Percentiles rank a stretch among this genome's conserved stretches.
Evolutionary conservation across 345 rosid genomes (phyloP).

Genomic region (Ricinus communis): DNA sequence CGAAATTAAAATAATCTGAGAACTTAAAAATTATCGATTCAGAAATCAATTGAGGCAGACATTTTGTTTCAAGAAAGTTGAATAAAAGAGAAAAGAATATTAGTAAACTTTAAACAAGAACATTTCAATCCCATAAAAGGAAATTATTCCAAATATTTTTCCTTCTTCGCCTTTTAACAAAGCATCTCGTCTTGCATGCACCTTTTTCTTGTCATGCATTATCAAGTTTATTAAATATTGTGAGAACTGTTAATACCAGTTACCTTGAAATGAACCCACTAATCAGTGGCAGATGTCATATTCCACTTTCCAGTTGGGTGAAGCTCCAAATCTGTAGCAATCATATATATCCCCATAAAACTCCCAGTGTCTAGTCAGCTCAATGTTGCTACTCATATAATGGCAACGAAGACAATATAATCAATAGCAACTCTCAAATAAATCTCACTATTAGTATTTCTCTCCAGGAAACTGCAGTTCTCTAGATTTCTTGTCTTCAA

Average conservation of each 20-base stretch:
- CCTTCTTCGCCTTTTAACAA: not conserved
- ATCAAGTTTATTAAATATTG: not conserved
- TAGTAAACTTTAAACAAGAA: not conserved
- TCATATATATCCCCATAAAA: not conserved
- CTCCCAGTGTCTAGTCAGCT: not conserved
- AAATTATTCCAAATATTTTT: not conserved
- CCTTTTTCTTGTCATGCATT: constrained; percentile 3
- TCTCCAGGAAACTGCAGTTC: not conserved
- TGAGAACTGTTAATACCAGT: not conserved
- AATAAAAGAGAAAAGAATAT: no score
- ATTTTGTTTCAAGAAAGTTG: no score
- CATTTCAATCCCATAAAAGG: not conserved
- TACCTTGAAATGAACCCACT: not conserved
- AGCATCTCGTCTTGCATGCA: constrained; percentile 1
- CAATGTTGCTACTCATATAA: not conserved
- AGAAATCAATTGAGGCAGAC: no score
- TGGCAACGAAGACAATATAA: not conserved
- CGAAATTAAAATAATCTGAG: no score
- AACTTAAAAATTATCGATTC: no score
- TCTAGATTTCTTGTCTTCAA: not conserved
- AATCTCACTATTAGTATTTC: not conserved
- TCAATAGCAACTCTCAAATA: not conserved
- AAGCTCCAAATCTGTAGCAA: not conserved
- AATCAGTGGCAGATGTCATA: not conserved
- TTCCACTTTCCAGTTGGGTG: not conserved